These are phyloP conservation scores for Aplosporella prunicola DNA, from an alignment of 2,329 filamentous ascomycete species.

Conservation along the genomic window DNA sequence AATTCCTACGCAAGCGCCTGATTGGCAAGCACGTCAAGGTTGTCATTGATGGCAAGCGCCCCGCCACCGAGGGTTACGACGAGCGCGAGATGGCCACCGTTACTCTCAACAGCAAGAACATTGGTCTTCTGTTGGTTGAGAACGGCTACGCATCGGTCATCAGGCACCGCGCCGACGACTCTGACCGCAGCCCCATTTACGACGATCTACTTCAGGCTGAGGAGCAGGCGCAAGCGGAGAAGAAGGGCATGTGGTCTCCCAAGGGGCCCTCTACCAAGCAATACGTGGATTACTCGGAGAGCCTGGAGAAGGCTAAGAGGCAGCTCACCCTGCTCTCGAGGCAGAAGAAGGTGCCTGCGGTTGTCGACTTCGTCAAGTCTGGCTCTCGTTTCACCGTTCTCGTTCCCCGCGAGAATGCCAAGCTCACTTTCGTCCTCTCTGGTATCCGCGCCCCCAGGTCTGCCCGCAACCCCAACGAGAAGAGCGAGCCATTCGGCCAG, in stretches of 20 bases:
- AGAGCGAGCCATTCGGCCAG: slow-evolving; percentile 86
- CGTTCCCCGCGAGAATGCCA: slow-evolving; percentile 84
- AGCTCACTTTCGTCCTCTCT: slow-evolving; percentile 87
- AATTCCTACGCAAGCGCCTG: slow-evolving; percentile 83
- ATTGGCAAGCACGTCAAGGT: slow-evolving; percentile 95
- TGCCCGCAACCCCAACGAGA: slow-evolving; percentile 67
- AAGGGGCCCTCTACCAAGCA: slow-evolving; percentile 77
- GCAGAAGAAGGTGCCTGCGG: slow-evolving; percentile 82
- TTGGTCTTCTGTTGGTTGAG: slow-evolving; percentile 78
- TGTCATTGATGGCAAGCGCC: slow-evolving; percentile 80
- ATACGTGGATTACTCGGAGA: slow-evolving; percentile 86
- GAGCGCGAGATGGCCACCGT: slow-evolving; percentile 91
- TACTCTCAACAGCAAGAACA: slow-evolving; percentile 72
- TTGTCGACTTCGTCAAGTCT: slow-evolving; percentile 98
- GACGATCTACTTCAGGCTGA: slow-evolving; percentile 77
- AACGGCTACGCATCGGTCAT: slow-evolving; percentile 91
- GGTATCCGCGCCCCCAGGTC: slow-evolving; percentile 87
- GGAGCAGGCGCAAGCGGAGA: slow-evolving; percentile 70
- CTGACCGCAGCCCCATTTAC: slow-evolving; percentile 87
- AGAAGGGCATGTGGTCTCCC: slow-evolving; percentile 90
- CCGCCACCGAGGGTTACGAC: slow-evolving; percentile 82
- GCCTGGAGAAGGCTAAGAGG: slow-evolving; percentile 87
- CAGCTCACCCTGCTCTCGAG: slow-evolving; percentile 79
- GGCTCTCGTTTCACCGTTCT: slow-evolving; percentile 88
- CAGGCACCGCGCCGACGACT: slow-evolving; percentile 87